Percentiles rank a stretch among this genome's conserved stretches.
phyloP scores from a whole-genome alignment of 225 moss, liverwort and hornwort species.

The Sphagnum tenellum region DNA sequence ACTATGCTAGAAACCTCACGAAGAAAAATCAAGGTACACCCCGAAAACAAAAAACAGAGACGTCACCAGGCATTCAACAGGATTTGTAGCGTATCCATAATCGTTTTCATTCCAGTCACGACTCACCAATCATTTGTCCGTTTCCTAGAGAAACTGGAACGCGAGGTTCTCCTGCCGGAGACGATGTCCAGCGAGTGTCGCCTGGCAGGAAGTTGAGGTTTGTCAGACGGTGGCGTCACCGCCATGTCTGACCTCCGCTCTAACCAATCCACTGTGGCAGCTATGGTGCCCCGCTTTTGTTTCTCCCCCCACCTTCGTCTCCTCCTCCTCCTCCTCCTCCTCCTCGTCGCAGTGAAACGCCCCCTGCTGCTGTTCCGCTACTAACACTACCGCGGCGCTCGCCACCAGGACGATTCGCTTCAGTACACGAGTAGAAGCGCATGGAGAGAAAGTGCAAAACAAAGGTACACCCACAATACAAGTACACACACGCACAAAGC shows the following conservation, averaged over 20 bases:
- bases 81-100: neutral
- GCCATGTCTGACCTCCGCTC: slow-evolving; percentile 69
- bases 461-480: too few species aligned
- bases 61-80: neutral
- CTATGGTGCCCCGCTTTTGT: too few species aligned
- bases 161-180: slow-evolving; percentile 54
- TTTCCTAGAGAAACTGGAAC: slow-evolving; percentile 94
- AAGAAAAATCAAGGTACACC: neutral
- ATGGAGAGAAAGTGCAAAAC: too few species aligned
- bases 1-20: neutral
- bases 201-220: slow-evolving; percentile 47
- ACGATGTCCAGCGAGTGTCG: slow-evolving; percentile 63
- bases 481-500: too few species aligned
- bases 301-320: neutral
- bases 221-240: slow-evolving; percentile 72
- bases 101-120: neutral
- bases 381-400: too few species aligned
- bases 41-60: neutral
- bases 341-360: too few species aligned
- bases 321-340: neutral
- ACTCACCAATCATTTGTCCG: slow-evolving; percentile 94
- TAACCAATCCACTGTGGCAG: slow-evolving; percentile 49
- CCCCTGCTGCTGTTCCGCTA: too few species aligned
- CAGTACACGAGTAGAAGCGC: too few species aligned
- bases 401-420: too few species aligned